Percentiles rank a stretch among this genome's conserved stretches.
Evolutionary conservation across 192 early-diverging fungal genomes (phyloP).

Genomic region (Backusella morwellensis): DNA sequence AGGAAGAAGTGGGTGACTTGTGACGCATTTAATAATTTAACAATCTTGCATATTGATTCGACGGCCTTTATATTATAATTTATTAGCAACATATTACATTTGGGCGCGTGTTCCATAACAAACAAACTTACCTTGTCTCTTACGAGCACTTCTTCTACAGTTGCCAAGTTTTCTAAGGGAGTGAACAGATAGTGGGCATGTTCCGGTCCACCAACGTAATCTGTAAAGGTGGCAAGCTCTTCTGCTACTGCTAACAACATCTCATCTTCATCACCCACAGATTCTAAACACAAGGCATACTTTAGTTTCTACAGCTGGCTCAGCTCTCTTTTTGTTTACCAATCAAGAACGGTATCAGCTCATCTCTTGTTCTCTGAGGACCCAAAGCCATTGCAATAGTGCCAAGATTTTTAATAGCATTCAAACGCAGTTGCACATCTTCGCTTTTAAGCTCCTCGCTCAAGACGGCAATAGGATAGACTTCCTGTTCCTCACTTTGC

Average conservation of each 20-base stretch:
- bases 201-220: conserved; percentile 91
- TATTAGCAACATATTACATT: not conserved
- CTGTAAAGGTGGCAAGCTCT: conserved; percentile 89
- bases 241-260: conserved; percentile 91
- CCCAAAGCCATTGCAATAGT: conserved; percentile 95
- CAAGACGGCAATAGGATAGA: conserved; percentile 90
- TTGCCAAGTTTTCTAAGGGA: conserved; percentile 93
- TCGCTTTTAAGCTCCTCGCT: conserved; percentile 94
- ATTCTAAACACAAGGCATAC: conserved; percentile 58
- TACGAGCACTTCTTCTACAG: conserved; percentile 97
- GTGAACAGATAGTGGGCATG: conserved; percentile 83
- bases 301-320: not conserved
- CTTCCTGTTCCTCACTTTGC: conserved; percentile 27
- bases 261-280: conserved; percentile 99
- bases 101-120: not conserved
- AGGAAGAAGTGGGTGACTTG: conserved; percentile 91
- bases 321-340: conserved; percentile 48
- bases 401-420: conserved; percentile 77
- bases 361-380: conserved; percentile 89
- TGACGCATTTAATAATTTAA: conserved; percentile 61
- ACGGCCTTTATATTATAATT: conserved; percentile 68
- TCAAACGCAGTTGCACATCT: conserved; percentile 81
- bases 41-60: conserved; percentile 90
- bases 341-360: conserved; percentile 97
- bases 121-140: conserved; percentile 71